Evolutionary conservation across 2,329 filamentous ascomycete genomes (phyloP).

Genomic region (Rosellinia necatrix): DNA sequence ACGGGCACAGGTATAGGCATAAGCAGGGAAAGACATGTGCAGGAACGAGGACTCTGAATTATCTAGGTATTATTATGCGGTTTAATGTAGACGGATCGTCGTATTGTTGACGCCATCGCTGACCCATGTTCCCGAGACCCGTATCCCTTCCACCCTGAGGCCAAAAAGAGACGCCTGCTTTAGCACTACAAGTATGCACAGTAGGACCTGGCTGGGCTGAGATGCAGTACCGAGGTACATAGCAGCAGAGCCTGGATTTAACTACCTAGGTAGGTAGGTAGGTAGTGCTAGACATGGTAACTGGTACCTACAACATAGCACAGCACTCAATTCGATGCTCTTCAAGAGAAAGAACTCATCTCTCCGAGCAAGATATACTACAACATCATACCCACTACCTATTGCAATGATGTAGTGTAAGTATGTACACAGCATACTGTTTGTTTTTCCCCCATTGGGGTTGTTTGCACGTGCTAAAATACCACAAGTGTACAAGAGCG

Average conservation of each 20-base stretch:
- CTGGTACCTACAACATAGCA: neutral
- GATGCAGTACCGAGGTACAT: too few species aligned
- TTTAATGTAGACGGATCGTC: conserved; percentile 10
- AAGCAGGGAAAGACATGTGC: neutral
- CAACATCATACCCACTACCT: too few species aligned
- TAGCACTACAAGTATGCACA: too few species aligned
- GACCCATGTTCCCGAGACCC: conserved; percentile 18
- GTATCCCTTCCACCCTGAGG: conserved; percentile 15
- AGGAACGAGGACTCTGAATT: neutral
- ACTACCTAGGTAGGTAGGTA: too few species aligned
- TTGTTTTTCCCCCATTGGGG: neutral
- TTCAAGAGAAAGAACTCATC: neutral
- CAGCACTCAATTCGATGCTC: neutral
- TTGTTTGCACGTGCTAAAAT: conserved; percentile 16
- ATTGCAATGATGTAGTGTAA: too few species aligned
- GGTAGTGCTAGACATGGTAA: too few species aligned
- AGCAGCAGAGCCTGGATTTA: too few species aligned
- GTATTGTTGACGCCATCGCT: conserved; percentile 22
- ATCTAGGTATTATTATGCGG: neutral
- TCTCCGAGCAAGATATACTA: too few species aligned
- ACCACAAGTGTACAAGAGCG: conserved; percentile 8
- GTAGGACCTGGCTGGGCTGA: neutral
- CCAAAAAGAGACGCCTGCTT: neutral
- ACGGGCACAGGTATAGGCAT: neutral
- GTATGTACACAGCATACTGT: neutral